Percentiles rank a stretch among this genome's conserved stretches.
Conservation (phyloP, 1,139 yeast species). For the Protomyces inouyei region DNA sequence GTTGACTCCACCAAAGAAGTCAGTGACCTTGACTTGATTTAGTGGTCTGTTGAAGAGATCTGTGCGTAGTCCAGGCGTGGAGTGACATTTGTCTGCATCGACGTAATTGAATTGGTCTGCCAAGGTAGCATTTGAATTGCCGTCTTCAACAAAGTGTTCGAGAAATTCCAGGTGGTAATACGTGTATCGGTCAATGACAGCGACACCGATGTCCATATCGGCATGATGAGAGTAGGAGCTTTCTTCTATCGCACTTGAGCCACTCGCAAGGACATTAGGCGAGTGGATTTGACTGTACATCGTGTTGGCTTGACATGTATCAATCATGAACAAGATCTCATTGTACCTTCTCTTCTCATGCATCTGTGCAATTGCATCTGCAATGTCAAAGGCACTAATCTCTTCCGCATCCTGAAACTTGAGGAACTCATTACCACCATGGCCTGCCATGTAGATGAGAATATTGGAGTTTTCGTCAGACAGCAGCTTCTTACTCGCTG, state of each 20-base stretch:
- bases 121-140: slow-evolving; percentile 52
- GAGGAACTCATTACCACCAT: slow-evolving; percentile 95
- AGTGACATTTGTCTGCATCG: slow-evolving; percentile 78
- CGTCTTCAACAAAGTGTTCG: slow-evolving; percentile 52
- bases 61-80: slow-evolving; percentile 84
- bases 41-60: slow-evolving; percentile 69
- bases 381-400: slow-evolving; percentile 89
- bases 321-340: slow-evolving; percentile 94
- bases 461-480: slow-evolving; percentile 94
- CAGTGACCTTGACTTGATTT: slow-evolving; percentile 72
- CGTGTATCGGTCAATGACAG: slow-evolving; percentile 94
- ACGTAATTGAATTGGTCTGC: slow-evolving; percentile 79
- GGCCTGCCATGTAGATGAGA: slow-evolving; percentile 94
- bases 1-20: slow-evolving; percentile 92
- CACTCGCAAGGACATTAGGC: slow-evolving; percentile 88
- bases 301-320: slow-evolving; percentile 97
- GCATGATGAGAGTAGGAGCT: slow-evolving; percentile 94
- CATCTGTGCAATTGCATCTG: slow-evolving; percentile 97
- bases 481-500: slow-evolving; percentile 79
- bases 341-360: slow-evolving; percentile 83
- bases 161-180: slow-evolving; percentile 84
- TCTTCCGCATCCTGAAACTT: slow-evolving; percentile 99
- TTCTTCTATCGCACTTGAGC: slow-evolving; percentile 84
- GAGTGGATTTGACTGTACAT: slow-evolving; percentile 91
- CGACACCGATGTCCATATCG: slow-evolving; percentile 93